Evolutionary conservation across 768 basidiomycete species (phyloP), one percentile per base, ranked within the genome.

Genomic region (Lactarius psammicola): DNA sequence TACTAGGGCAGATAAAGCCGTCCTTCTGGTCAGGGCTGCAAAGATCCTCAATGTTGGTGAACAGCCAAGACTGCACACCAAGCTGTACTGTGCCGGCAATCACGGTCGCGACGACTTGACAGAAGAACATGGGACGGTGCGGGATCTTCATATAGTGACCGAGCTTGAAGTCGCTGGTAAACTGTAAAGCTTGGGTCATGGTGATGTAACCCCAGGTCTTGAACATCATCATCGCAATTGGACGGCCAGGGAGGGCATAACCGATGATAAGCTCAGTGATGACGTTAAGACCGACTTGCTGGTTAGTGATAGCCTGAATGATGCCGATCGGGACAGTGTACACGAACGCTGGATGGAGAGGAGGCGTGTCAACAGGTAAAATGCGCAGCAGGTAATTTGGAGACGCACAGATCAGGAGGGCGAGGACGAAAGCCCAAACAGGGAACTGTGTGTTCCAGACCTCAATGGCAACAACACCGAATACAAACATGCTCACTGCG

Each of bases 171-270:
- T 92, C 89, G 10, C 83, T 79, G 1, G 87, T 83, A 78, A 92
- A 93, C 51, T 77, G 77, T 49, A 92, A 73, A 1, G 90, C 89
- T 75, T 88, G 86, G 2, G 80, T 79, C 82, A 86, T 85, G 58
- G 84, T 86, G 64, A 88, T 86, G 70, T 89, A 90, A 36, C 90
- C 89, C 81, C 81, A 90, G 0, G 88, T 89, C 83, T 90, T 92
- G 82, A 92, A 92, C 79, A 92, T 78, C 90, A 93, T 91, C 81
- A 86, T 90, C 0, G 92, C 90, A 63, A 92, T 74, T 6, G 91
- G 89, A 18, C 83, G 83, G 2, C 92, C 91, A 15, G 91, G 92
- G 49, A 90, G 81, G 30, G 82, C 84, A 71, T 91, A 92, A 61
- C 92, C 92, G 31, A 92, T 85, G 67, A 94, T 86, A 46, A 92